Evolutionary conservation across 257 asterid species (phyloP).

Genomic region (Henckelia pumila): DNA sequence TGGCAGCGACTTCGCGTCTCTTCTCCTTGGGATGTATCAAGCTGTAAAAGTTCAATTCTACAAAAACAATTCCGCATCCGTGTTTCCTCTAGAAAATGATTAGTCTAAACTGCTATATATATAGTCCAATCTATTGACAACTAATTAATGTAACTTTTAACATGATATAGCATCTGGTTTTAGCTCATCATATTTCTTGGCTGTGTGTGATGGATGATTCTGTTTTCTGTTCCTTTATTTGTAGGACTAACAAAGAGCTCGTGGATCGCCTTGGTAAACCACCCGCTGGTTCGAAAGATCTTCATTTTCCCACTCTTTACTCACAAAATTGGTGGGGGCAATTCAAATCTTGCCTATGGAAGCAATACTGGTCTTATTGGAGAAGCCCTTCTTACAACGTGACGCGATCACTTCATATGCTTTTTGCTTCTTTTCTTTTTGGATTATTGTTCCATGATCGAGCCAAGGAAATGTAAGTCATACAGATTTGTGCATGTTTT

Average conservation of each 20-base stretch:
- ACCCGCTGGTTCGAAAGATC: slow-evolving; percentile 37
- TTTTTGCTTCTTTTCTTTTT: slow-evolving; percentile 35
- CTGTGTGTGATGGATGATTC: slow-evolving; percentile 6
- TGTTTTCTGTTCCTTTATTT: slow-evolving; percentile 8
- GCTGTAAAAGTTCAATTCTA: not conserved
- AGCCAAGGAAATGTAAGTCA: slow-evolving; percentile 45
- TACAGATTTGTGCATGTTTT: not conserved
- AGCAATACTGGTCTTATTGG: slow-evolving; percentile 64
- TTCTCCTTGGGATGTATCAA: not conserved
- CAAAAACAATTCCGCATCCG: not conserved
- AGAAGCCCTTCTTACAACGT: slow-evolving; percentile 67
- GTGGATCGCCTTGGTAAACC: slow-evolving; percentile 38
- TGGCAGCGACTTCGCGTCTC: not conserved
- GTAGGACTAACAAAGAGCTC: slow-evolving; percentile 42
- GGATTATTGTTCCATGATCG: slow-evolving; percentile 53
- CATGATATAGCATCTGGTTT: too few relatives aligned
- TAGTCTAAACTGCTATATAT: not conserved
- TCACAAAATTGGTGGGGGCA: slow-evolving; percentile 54
- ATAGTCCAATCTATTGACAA: not conserved
- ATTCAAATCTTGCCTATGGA: slow-evolving; percentile 61
- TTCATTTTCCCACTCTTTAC: slow-evolving; percentile 43
- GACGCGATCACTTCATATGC: slow-evolving; percentile 37
- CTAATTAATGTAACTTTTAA: not conserved
- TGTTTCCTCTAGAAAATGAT: not conserved
- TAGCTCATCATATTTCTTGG: not conserved